Percentiles rank a stretch among this genome's conserved stretches.
These are phyloP conservation scores for Cladorrhinum sp. DNA, from an alignment of 2,329 filamentous ascomycete species.

Conservation along the genomic window DNA sequence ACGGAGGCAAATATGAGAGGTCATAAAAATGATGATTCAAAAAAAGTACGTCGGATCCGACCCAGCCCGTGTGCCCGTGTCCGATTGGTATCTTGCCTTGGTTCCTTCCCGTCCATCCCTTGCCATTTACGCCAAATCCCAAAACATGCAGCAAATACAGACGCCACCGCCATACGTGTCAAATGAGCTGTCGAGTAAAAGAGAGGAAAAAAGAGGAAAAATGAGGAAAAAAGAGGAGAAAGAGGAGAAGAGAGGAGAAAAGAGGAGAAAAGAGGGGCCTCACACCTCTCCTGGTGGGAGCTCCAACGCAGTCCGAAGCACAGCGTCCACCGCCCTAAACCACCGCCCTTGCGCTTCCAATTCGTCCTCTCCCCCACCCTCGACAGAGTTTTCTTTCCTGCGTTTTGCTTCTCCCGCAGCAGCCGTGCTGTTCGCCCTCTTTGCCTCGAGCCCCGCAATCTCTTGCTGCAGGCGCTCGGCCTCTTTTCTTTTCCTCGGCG, in stretches of 20 bases:
- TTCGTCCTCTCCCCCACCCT: constrained; percentile 67
- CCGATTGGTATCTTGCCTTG: background rate
- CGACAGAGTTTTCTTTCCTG: constrained; percentile 59
- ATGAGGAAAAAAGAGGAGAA: too few species aligned
- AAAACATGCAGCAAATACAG: background rate
- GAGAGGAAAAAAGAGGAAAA: too few species aligned
- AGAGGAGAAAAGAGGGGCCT: background rate
- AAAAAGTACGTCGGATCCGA: background rate
- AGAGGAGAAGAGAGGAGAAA: background rate
- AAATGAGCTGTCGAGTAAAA: background rate
- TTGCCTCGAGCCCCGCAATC: constrained; percentile 64
- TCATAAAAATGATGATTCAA: background rate
- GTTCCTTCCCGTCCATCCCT: background rate
- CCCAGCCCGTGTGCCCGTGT: background rate
- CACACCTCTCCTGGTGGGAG: constrained; percentile 42
- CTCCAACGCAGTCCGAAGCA: constrained; percentile 61
- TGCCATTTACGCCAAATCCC: background rate
- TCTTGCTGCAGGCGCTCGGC: constrained; percentile 65
- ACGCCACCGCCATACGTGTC: background rate
- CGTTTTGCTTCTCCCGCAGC: constrained; percentile 69
- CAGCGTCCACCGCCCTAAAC: constrained; percentile 67
- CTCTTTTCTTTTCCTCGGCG: constrained; percentile 64
- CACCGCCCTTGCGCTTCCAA: constrained; percentile 73
- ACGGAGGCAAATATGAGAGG: background rate
- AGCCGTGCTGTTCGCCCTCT: constrained; percentile 60